Evolutionary conservation across 345 rosid species (phyloP), one percentile per base, ranked within the genome.

Genomic region (Fremontodendron californicum): DNA sequence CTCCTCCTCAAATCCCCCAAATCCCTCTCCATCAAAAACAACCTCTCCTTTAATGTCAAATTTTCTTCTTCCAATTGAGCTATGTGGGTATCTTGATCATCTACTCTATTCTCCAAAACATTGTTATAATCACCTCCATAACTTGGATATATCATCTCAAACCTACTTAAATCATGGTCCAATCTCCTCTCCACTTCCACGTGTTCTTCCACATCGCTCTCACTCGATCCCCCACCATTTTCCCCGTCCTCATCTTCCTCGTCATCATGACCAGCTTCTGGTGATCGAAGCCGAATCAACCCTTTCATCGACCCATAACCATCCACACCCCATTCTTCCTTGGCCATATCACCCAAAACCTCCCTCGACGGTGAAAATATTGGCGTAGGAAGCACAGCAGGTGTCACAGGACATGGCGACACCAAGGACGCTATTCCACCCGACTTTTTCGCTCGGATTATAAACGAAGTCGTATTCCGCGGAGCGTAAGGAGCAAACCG

Each of bases 221-320:
- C 99, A 63, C 99, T 89, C 9, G 99, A 96, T 8, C 92, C 98
- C 2, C 90, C 97, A 48, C 89, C 98, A 2, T 95, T 92, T 15
- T 90, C 98, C 1, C 88, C 97, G 35, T 89, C 98, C 1, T 95
- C 95, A n/a, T 95, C 98, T 9, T 95, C 99, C 12, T 94, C 98
- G 9, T 91, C 98, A 33, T 88, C 92, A 46, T 86, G 85, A 52
- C 80, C 79, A 12, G 19, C 70, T 46, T 81, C 90, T 40, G 88
- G 90, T n/a, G 93, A 91, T 48, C 97, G 77, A 8, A 96, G 84
- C 86, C 98, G 83, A 66, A 96, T 96, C 84, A 94, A 61, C 15
- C 99, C 99, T 77, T 96, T 96, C 99, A 96, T 96, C 6, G 98
- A 92, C 15, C 99, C 99, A 75, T 96, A 96, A n/a, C 99, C 99